Base-by-base conservation (phyloP, 163 green algal genomes). In the Chlorella variabilis region DNA sequence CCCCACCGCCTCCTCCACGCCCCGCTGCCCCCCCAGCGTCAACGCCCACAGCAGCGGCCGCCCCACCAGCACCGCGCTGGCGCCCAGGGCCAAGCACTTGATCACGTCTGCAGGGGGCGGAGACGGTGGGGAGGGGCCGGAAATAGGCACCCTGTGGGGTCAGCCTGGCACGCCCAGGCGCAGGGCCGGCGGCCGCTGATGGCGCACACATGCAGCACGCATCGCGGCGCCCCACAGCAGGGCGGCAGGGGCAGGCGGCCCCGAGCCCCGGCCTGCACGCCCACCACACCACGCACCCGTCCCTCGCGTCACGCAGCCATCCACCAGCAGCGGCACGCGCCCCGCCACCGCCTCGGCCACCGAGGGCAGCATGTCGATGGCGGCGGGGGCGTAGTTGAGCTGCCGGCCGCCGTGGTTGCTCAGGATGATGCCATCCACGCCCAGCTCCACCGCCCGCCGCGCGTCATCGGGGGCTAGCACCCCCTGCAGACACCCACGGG, bases 361-460 rank as follows among this genome's bases (percentile, higher is more conserved):
- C 21, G 56, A 36, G 0, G 75, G 77, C 79, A 93, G 71, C 82
- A 92, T 78, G 77, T 96, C 91, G 15, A 97, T 36, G 0, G 88
- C 82, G 13, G 91, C 84, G 4, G 92, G 90, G 9, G 89, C 81
- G 63, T 80, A 90, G 88, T 97, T 93, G 67, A 97, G 84, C 87
- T 97, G 94, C 23, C 93, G 84, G 15, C 93, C 95, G 62, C 96
- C 96, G 75, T 99, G 96, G 87, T 99, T 99, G 65, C 83, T 94
- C 7, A 99, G 91, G 29, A 99, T 89, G 77, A 99, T 98, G 83
- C 91, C 96, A 51, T 95, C 91, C 29, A 93, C 94, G 2, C 95
- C 96, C 42, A 86, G 71, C 38, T 92, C 18, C 21, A 98, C 75
- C 2, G 96, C 94, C 25, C 93, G 75, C 29, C 83, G 77, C 0